These are phyloP conservation scores for Limonium bicolor DNA, from an alignment of 148 eudicot species.

Conservation along the genomic window DNA sequence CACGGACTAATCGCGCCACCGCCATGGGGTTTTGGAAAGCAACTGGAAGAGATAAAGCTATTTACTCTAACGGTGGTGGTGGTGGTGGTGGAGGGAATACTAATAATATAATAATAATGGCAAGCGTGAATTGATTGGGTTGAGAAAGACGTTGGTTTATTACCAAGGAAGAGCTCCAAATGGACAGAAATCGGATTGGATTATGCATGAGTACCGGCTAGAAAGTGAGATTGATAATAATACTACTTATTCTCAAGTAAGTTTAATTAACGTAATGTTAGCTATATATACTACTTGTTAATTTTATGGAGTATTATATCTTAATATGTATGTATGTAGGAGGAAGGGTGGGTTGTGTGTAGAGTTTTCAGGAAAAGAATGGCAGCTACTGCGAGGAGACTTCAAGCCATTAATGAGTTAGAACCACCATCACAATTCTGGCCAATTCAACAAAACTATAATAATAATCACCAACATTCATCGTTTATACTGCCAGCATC, in stretches of 20 bases:
- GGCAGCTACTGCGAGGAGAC: slow-evolving; percentile 29
- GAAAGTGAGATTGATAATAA: slow-evolving; percentile 77
- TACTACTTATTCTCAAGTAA: no score
- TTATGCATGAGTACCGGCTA: slow-evolving; percentile 82
- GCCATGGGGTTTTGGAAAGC: slow-evolving; percentile 89
- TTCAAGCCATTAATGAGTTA: no score
- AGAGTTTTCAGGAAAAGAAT: slow-evolving; percentile 68
- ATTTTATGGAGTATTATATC: no score
- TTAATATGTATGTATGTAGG: slow-evolving; percentile 60
- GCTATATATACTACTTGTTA: no score
- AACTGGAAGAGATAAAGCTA: slow-evolving; percentile 79
- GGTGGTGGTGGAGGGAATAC: no score
- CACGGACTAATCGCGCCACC: slow-evolving; percentile 81
- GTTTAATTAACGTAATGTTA: no score
- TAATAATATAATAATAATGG: no score
- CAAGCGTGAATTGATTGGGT: slow-evolving; percentile 63
- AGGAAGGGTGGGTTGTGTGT: slow-evolving; percentile 92
- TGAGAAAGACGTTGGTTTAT: slow-evolving; percentile 81
- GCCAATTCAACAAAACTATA: slow-evolving; percentile 49
- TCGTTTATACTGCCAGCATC: no score
- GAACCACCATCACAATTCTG: slow-evolving; percentile 52
- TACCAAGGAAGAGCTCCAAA: slow-evolving; percentile 83
- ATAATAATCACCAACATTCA: no score
- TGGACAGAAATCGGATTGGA: slow-evolving; percentile 81
- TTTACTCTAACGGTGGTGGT: no score